Base-by-base conservation (phyloP, 192 early-diverging fungal genomes). In the Gaertneriomyces sp. region DNA sequence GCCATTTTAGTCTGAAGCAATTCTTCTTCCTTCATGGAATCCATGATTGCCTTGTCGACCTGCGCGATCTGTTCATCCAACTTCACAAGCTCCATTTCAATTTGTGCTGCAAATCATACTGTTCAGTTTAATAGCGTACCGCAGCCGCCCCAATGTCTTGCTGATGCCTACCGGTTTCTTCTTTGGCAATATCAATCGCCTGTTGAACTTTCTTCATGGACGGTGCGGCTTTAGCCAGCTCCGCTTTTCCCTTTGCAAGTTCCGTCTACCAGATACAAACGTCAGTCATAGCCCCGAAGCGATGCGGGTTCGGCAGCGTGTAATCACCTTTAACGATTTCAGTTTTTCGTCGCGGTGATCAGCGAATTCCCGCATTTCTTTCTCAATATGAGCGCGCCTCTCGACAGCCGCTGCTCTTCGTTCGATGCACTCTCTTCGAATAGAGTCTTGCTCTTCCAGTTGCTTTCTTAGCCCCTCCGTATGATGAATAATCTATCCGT, bases 351-450 rank as follows among this genome's bases (percentile, higher is more conserved):
- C 92, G 66, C 92, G 92, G 73, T 98, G 87, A 42, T 78, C 78
- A 55, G 88, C 85, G 49, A 95, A 93, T 68, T 96, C 93, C 20
- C 81, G 77, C 92, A 98, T 96, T 70, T 98, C 95, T 44, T 55
- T 57, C 68, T 78, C 74, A 51, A 94, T 89, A 41, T 80, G 75
- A 52, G 81, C 63, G 16, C 79, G 83, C 10, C 85, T 81, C 41
- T 66, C 71, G 11, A 73, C 25, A 19, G 85, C 86, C 9, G 79
- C 76, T 38, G 49, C 39, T n/a, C 77, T 70, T 43, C 74, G 69
- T 60, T 75, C 79, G 12, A 68, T 42, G 0, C 72, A 73, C 1
- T 90, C 79, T 4, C 72, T 61, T 6, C 75, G 57, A 17, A 77
- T 73, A 72, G 47, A 42, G 53, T 82, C 76, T 17, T 79, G 73